Base-by-base conservation (phyloP, 805 yeast species). In the Lachancea mirantina region DNA sequence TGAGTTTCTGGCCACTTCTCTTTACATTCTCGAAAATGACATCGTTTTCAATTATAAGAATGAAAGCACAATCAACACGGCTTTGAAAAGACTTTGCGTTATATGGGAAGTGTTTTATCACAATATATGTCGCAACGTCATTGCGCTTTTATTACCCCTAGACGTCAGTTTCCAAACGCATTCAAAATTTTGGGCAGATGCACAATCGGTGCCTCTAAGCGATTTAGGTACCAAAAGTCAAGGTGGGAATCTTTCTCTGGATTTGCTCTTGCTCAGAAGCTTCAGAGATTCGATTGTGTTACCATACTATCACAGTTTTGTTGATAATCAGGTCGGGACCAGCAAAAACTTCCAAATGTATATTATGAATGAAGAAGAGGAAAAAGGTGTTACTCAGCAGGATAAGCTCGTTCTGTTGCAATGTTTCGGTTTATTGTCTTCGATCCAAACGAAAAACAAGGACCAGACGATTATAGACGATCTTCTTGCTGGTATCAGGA, bases 61-160 rank as follows among this genome's bases (percentile, higher is more conserved):
- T 14, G 62, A 52, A 27, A 46, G 44, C n/a, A 49, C 51, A 2
- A 62, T 61, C 38, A 61, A 60, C 42, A 44, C 60, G 29, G 50
- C 62, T 6, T 41, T 52, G 24, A 57, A 50, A 34, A 56, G 57
- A 47, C 59, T 59, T 6, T 59, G 68, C 2, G 47, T 64, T 1
- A 61, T 74, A 2, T 79, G 87, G 87, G 67, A 65, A 11, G 57
- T 58, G 16, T 79, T 78, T 49, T 72, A 68, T 41, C 61, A 62
- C n/a, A 65, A 68, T 23, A 67, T 76, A 2, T 65, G 71, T 32
- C 76, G 74, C 33, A 75, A 75, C 45, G 57, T 78, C 13, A 70
- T 76, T 38, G 81, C 81, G 0, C 67, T 76, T 0, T 68, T 80
- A 29, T 42, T 76, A 20, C 88, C 88, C 0, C 46, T 81, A 14